Evolutionary conservation across 495 filamentous ascomycete genomes (phyloP).

Genomic region (Neurospora sp.): DNA sequence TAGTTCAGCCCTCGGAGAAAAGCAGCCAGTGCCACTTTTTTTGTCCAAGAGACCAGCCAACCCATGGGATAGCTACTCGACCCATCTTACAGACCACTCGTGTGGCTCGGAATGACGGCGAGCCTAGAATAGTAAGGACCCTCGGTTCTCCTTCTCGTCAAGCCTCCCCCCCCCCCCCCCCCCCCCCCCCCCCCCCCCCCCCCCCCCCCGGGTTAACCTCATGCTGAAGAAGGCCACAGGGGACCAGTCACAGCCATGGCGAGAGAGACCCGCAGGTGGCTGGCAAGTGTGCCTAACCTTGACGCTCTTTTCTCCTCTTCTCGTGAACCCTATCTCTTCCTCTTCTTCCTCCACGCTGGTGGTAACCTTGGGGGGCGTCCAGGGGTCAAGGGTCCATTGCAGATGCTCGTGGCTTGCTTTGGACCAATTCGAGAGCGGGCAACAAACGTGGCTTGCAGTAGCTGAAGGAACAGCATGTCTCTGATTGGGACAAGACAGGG

Average conservation of each 20-base stretch:
- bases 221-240: background rate
- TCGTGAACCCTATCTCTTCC: background rate
- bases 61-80: background rate
- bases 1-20: background rate
- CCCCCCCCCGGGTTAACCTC: background rate
- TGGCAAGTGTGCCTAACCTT: background rate
- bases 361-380: background rate
- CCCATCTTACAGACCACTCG: background rate
- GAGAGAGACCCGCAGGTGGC: background rate
- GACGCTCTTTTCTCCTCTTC: background rate
- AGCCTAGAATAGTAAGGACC: background rate
- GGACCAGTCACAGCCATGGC: background rate
- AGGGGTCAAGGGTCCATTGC: background rate
- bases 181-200: too few relatives aligned
- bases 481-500: background rate
- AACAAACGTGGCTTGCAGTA: background rate
- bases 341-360: background rate
- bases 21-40: background rate
- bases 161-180: too few relatives aligned
- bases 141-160: background rate
- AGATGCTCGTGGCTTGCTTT: background rate
- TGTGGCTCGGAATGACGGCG: background rate
- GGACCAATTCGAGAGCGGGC: slow-evolving; percentile 1
- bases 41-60: background rate
- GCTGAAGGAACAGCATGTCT: background rate